These are phyloP conservation scores for Boletus vinaceobasis DNA, from an alignment of 768 basidiomycete species.

Conservation along the genomic window DNA sequence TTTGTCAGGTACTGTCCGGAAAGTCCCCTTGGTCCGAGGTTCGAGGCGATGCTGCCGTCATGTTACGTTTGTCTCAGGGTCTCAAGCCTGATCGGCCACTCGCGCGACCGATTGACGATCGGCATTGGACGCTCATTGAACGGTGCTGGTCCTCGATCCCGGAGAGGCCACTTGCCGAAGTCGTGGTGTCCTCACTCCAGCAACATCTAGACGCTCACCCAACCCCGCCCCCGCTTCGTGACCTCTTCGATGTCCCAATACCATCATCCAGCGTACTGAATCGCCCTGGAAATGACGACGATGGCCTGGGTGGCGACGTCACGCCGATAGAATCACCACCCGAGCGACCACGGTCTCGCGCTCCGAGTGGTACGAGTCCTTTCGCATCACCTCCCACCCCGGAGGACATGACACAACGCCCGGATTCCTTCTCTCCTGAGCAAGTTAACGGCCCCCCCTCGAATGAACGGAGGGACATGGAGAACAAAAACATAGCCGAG, in stretches of 20 bases:
- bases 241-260: background rate
- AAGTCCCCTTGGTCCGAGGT: background rate
- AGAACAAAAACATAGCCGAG: too few relatives aligned
- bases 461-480: background rate
- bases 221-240: background rate
- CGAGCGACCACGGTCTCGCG: background rate
- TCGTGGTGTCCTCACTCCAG: background rate
- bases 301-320: too few relatives aligned
- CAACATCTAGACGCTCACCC: background rate
- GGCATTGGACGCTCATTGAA: constrained; percentile 3
- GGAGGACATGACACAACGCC: background rate
- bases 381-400: too few relatives aligned
- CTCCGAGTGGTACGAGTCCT: background rate
- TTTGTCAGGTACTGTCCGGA: background rate
- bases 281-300: background rate
- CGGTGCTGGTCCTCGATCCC: constrained; percentile 1
- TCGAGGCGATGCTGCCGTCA: background rate
- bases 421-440: background rate
- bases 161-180: background rate
- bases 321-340: background rate
- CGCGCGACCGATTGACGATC: constrained; percentile 1
- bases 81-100: background rate
- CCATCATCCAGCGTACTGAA: background rate
- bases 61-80: background rate
- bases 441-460: background rate